A percentile compares a stretch with the other conserved stretches of the same genome.
Conservation (phyloP, 306 rosid genomes). For the Purshia tridentata region DNA sequence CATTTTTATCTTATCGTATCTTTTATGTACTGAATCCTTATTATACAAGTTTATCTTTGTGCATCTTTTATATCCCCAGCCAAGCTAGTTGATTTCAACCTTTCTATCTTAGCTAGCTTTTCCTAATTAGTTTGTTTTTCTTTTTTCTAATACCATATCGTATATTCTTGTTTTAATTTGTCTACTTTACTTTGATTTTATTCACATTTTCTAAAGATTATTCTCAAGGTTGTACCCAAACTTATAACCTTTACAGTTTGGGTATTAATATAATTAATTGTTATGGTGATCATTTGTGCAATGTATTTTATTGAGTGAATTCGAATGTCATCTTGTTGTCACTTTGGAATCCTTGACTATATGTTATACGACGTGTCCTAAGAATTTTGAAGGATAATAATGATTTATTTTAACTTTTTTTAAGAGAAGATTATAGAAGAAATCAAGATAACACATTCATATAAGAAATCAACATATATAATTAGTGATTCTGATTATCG, state of each 20-base stretch:
- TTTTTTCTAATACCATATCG: background rate
- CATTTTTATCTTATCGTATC: constrained; percentile 21
- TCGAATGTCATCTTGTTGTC: background rate
- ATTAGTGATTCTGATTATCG: too few relatives aligned
- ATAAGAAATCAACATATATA: too few relatives aligned
- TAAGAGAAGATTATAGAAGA: too few relatives aligned
- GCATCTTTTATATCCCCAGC: constrained; percentile 4
- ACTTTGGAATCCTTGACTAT: constrained; percentile 15
- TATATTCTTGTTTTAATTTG: background rate
- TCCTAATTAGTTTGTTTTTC: background rate
- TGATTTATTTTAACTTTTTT: background rate
- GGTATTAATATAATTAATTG: background rate
- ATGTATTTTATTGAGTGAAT: background rate
- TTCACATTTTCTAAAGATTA: background rate
- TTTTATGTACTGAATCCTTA: background rate
- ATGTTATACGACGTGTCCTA: background rate
- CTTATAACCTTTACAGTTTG: background rate
- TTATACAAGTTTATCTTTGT: constrained; percentile 22
- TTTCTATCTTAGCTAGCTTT: background rate
- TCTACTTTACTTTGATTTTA: background rate
- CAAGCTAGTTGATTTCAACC: background rate
- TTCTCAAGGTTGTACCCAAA: constrained; percentile 13
- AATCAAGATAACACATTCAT: too few relatives aligned
- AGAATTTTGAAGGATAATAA: background rate
- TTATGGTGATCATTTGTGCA: background rate